Evolutionary conservation across 768 basidiomycete species (phyloP).

Genomic region (Lactifluus rugatus): DNA sequence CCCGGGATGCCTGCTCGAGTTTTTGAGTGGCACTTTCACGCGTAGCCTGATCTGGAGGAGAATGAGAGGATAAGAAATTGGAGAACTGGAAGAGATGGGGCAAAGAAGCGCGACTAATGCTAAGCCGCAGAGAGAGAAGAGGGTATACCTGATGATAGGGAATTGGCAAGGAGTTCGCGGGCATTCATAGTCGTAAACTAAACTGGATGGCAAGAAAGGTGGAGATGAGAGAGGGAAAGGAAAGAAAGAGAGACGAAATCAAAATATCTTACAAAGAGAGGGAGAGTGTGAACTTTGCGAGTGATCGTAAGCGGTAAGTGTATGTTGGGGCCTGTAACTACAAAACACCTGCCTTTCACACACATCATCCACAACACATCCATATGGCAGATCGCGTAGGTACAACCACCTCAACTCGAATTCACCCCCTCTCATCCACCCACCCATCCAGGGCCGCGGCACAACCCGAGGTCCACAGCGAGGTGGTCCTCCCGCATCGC

Average conservation of each 20-base stretch:
- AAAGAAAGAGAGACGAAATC: background rate
- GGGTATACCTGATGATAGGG: constrained; percentile 76
- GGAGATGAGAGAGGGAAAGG: constrained; percentile 9
- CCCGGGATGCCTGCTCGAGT: constrained; percentile 75
- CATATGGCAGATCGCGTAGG: constrained; percentile 59
- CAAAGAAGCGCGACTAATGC: constrained; percentile 22
- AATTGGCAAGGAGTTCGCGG: constrained; percentile 81
- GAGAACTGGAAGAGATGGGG: constrained; percentile 5
- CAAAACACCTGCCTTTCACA: too few species aligned
- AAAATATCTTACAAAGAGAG: background rate
- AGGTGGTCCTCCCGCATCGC: constrained; percentile 27
- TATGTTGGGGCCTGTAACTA: too few species aligned
- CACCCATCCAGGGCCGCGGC: constrained; percentile 47
- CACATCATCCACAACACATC: too few species aligned
- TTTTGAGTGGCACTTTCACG: constrained; percentile 88
- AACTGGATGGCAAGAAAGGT: background rate
- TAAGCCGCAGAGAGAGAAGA: background rate
- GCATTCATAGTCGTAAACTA: constrained; percentile 66
- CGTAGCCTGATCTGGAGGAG: constrained; percentile 62
- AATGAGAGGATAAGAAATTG: constrained; percentile 19
- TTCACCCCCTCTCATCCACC: constrained; percentile 25
- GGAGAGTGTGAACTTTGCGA: background rate
- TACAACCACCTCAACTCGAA: background rate
- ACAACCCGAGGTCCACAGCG: constrained; percentile 37
- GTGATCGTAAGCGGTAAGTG: too few species aligned